Evolutionary conservation across 202 grass and related monocot species (phyloP), one percentile per base, ranked within the genome.

Genomic region (Miscanthus sacchariflorus): DNA sequence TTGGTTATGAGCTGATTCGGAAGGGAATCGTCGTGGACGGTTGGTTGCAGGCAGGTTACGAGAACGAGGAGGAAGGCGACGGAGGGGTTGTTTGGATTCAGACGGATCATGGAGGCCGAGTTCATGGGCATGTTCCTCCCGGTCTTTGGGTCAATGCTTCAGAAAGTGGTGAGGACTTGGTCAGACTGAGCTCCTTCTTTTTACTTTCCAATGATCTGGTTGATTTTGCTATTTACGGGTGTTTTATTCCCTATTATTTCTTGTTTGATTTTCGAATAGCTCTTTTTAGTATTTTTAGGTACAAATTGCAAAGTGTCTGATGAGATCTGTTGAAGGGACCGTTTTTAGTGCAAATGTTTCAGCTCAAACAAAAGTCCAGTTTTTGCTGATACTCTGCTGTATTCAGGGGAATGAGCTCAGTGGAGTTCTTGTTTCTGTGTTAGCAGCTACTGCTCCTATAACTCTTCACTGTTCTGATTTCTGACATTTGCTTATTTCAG

Each of bases 51-150:
- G 81, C 15, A 85, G 27, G 21, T 88, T 13, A 82, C 9, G 35
- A 58, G 24, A 27, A 56, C 17, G 70, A 88, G 46, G 63, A 81
- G 33, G 59, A 84, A 43, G 80, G 9, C 72, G 39, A 80, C 33
- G 59, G 83, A 83, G 74, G 84, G 80, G n/a, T 5, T 89, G 48
- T 87, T 87, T 66, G 83, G 80, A 17, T 87, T 89, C 48, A 89
- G 83, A 14, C 40, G 44, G 38, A 18, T 76, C 42, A 23, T 59
- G 14, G 75, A 77, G 30, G 80, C 56, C 4, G 87, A 92, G 61
- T 84, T 89, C 69, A 87, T 76, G 87, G 3, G 74, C 48, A 80
- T 89, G 90, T 70, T 92, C 13, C 83, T 28, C 12, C 67, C 78
- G 3, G 25, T 33, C 36, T 74, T 86, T 9, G 69, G 74, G 28